These are phyloP conservation scores for Alternaria triticimaculans DNA, from an alignment of 2,329 filamentous ascomycete genomes.

Conservation along the genomic window DNA sequence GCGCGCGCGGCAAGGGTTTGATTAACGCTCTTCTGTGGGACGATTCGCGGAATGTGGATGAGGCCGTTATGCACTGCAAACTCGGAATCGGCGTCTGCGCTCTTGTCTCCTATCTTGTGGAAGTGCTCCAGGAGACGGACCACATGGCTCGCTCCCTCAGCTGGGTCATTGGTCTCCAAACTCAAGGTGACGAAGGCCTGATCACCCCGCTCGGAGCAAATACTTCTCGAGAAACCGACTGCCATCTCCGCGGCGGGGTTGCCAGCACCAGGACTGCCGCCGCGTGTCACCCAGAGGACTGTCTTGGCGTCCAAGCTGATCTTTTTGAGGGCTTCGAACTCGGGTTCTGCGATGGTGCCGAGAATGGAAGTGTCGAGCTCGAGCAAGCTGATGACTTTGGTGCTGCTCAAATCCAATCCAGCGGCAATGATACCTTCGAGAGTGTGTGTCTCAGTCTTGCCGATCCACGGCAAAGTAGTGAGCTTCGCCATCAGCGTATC, in stretches of 20 bases:
- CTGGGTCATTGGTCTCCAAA: conserved; percentile 5
- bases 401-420: conserved; percentile 6
- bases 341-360: conserved; percentile 4
- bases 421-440: conserved; percentile 2
- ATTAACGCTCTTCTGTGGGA: conserved; percentile 9
- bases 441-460: conserved; percentile 5
- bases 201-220: conserved; percentile 13
- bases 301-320: conserved; percentile 9
- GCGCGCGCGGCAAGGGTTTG: conserved; percentile 7
- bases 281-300: conserved; percentile 13
- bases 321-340: conserved; percentile 11
- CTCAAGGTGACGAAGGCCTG: conserved; percentile 11
- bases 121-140: conserved; percentile 9
- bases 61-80: conserved; percentile 6
- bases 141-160: background rate
- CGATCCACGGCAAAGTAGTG: conserved; percentile 4
- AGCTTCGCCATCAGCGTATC: conserved; percentile 6
- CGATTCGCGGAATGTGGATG: conserved; percentile 17
- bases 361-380: conserved; percentile 14
- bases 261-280: conserved; percentile 2
- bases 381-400: conserved; percentile 10
- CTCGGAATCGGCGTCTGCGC: conserved; percentile 12
- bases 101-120: conserved; percentile 6
- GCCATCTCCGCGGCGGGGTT: conserved; percentile 17
- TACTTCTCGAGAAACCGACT: conserved; percentile 15